Evolutionary conservation across 495 filamentous ascomycete genomes (phyloP).

Genomic region (Neurospora sp.): DNA sequence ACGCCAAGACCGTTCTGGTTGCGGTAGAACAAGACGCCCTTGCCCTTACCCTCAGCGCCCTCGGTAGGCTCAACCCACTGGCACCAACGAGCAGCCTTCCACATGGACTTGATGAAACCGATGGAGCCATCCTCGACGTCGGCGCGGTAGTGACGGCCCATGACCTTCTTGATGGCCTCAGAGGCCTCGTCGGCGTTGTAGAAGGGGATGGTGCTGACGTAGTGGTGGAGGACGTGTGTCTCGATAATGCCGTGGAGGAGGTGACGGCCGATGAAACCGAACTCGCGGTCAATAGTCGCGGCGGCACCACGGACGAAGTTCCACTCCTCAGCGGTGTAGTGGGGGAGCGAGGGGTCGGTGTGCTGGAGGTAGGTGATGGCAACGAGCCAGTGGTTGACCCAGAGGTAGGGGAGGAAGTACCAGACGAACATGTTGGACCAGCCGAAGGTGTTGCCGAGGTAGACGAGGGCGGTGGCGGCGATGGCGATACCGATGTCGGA

Average conservation of each 20-base stretch:
- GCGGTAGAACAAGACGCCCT: constrained; percentile 60
- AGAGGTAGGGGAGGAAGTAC: constrained; percentile 91
- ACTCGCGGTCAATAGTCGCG: constrained; percentile 80
- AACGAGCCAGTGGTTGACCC: constrained; percentile 97
- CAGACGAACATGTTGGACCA: constrained; percentile 80
- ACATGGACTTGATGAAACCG: constrained; percentile 56
- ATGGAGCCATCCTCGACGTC: constrained; percentile 52
- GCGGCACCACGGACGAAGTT: constrained; percentile 79
- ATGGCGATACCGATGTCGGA: constrained; percentile 72
- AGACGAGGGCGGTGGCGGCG: constrained; percentile 41
- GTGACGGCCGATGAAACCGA: constrained; percentile 78
- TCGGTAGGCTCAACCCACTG: constrained; percentile 66
- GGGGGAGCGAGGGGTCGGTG: constrained; percentile 77
- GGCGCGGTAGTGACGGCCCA: constrained; percentile 72
- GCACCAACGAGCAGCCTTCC: constrained; percentile 56
- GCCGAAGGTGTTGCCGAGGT: constrained; percentile 63
- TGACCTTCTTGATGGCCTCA: constrained; percentile 71
- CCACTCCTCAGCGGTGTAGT: constrained; percentile 69
- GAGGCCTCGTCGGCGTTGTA: constrained; percentile 86
- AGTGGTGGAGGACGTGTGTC: constrained; percentile 86
- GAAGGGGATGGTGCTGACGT: constrained; percentile 77
- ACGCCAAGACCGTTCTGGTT: constrained; percentile 68
- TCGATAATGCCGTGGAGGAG: constrained; percentile 89
- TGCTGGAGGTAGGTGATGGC: constrained; percentile 87
- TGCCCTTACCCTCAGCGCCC: constrained; percentile 52